Base-by-base conservation (phyloP, 2,329 filamentous ascomycete genomes). In the Dryadomyces quercus-mongolicae region DNA sequence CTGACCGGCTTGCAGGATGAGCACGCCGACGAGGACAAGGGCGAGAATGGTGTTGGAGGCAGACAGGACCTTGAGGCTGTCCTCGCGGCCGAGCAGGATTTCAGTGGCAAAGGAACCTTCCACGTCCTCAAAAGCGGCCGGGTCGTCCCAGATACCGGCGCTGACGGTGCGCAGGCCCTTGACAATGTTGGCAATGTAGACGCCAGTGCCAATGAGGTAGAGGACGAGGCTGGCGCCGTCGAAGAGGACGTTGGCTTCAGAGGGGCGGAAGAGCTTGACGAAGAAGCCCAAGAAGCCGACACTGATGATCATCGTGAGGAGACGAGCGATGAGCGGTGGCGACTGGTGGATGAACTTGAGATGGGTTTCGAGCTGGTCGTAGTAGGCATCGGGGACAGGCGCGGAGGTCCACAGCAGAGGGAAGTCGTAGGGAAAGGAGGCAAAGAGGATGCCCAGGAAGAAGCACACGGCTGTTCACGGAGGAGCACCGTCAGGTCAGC, bases 381-480 rank as follows among this genome's bases (percentile, higher is more conserved):
- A 91, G 78, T 92, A 94, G 46, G 77, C 67, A 43, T 77, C 74
- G 57, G 79, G 76, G 53, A 86, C 75, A 54, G 75, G 76, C 45
- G 80, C 82, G 34, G 81, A 81, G 52, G 84, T 85, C 79, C 88
- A 94, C 53, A 94, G 85, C 59, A 93, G 84, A 57, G 88, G 86
- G 73, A 89, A 93, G 76, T 94, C 93, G 76, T 97, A 98, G 58
- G 93, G 91, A 71, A 97, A 94, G 59, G 85, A 84, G 63, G 90
- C 90, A 80, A 97, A 98, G 70, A 98, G 85, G 69, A 97, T 90
- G 63, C 93, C 93, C 60, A 98, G 86, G 80, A 97, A 95, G 81
- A 98, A 98, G 70, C 88, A 95, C 60, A 87, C 90, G 60, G 86
- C 86, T 91, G 63, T 18, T 20, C 42, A 50, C n/a, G 34, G 45